Conservation (phyloP, 257 asterid species). For the Verbena officinalis region DNA sequence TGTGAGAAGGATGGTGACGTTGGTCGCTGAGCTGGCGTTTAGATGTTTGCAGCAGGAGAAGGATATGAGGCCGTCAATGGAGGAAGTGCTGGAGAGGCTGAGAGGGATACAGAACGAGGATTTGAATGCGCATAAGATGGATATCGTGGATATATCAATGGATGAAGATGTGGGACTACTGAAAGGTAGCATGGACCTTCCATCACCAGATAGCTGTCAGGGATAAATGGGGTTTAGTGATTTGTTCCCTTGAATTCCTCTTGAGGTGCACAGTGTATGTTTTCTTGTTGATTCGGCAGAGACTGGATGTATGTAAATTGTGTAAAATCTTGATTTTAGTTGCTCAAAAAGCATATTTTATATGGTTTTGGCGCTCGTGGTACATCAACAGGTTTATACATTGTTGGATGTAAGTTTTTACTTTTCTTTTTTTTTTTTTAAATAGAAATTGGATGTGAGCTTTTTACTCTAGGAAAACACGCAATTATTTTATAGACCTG, state of each 20-base stretch:
- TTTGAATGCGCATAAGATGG: conserved; percentile 32
- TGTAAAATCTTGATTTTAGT: too few species aligned
- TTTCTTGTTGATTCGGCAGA: too few species aligned
- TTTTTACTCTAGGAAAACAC: too few species aligned
- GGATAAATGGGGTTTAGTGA: neutral
- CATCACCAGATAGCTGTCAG: conserved; percentile 32
- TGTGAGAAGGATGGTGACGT: conserved; percentile 46
- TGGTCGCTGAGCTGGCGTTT: conserved; percentile 73
- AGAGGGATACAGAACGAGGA: conserved; percentile 46
- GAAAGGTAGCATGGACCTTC: conserved; percentile 20
- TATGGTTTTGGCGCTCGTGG: too few species aligned
- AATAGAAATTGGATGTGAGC: too few species aligned
- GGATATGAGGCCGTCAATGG: conserved; percentile 81
- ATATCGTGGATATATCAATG: conserved; percentile 37
- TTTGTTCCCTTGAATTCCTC: neutral
- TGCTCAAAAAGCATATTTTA: too few species aligned
- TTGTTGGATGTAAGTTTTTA: too few species aligned
- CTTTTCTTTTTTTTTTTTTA: too few species aligned
- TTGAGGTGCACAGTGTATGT: neutral
- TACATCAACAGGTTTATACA: too few species aligned
- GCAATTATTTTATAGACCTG: too few species aligned
- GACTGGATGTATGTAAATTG: too few species aligned
- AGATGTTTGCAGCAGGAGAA: conserved; percentile 65
- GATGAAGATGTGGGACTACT: conserved; percentile 44
- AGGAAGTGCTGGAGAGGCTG: conserved; percentile 54